Conservation (phyloP, 345 rosid genomes). For the Gossypium arboreum region DNA sequence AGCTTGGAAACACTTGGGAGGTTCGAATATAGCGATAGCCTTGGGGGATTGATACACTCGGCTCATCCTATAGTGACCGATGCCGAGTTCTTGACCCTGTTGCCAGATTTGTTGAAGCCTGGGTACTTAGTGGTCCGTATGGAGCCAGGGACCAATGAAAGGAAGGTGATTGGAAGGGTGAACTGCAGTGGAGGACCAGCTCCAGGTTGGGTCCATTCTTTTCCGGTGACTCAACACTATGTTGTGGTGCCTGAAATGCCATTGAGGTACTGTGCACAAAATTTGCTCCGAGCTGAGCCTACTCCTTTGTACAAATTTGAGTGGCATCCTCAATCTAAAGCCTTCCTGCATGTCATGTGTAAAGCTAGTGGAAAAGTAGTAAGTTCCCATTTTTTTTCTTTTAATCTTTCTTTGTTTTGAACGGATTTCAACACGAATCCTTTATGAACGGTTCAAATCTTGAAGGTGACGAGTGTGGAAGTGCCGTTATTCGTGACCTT, state of each 20-base stretch:
- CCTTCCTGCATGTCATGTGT: conserved; percentile 73
- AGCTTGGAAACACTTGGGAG: conserved; percentile 67
- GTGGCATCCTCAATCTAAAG: conserved; percentile 85
- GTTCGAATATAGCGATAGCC: conserved; percentile 62
- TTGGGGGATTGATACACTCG: conserved; percentile 76
- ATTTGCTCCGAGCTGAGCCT: conserved; percentile 81
- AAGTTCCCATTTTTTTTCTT: conserved; percentile 22
- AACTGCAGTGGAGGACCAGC: conserved; percentile 75
- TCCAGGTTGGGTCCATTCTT: conserved; percentile 97
- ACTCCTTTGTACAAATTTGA: conserved; percentile 88
- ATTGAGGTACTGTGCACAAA: conserved; percentile 70
- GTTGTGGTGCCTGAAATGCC: conserved; percentile 91
- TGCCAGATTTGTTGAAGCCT: conserved; percentile 75
- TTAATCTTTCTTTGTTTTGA: not conserved
- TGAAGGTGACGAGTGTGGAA: conserved; percentile 87
- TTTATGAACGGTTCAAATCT: not conserved
- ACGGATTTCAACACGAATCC: too few relatives aligned
- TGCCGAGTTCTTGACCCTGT: conserved; percentile 61
- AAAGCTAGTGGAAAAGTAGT: conserved; percentile 83
- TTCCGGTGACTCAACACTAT: conserved; percentile 84
- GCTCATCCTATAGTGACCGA: conserved; percentile 92
- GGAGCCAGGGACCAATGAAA: conserved; percentile 67
- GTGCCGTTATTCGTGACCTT: conserved; percentile 82
- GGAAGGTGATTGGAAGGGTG: conserved; percentile 83
- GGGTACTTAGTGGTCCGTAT: conserved; percentile 81